phyloP scores from a whole-genome alignment of 2,329 filamentous ascomycete species.

The Fusarium falciforme region DNA sequence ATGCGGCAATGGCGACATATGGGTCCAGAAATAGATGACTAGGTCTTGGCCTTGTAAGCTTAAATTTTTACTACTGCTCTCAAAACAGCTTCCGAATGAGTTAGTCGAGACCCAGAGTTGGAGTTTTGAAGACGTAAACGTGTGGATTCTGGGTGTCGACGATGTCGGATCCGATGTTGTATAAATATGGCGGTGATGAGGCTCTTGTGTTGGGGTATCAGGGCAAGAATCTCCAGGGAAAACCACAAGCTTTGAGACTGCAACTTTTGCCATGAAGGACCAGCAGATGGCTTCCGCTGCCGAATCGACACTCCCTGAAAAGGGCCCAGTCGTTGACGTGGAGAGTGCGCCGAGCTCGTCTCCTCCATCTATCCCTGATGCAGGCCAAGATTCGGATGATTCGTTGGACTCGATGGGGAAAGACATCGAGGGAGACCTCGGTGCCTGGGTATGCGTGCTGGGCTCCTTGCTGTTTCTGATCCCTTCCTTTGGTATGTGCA shows the following conservation, averaged over 20 bases:
- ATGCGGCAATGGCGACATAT: constrained; percentile 11
- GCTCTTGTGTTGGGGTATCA: background rate
- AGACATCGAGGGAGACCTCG: constrained; percentile 15
- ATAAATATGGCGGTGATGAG: background rate
- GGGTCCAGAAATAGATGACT: constrained; percentile 1
- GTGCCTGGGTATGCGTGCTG: constrained; percentile 26
- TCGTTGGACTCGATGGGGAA: background rate
- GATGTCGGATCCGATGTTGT: background rate
- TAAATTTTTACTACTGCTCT: background rate
- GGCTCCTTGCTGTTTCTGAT: constrained; percentile 28
- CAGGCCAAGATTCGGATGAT: background rate
- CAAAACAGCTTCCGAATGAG: background rate
- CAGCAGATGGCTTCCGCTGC: background rate
- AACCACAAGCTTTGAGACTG: background rate
- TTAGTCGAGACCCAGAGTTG: background rate
- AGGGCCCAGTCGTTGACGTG: background rate
- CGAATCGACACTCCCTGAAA: background rate
- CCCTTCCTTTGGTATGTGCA: constrained; percentile 5
- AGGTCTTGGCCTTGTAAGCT: background rate
- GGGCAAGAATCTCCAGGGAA: background rate
- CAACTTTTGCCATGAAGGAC: background rate
- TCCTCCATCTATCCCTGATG: constrained; percentile 3
- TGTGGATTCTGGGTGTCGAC: background rate
- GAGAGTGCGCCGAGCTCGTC: background rate
- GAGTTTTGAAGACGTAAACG: background rate